A percentile compares a stretch with the other conserved stretches of the same genome.
Conservation (phyloP, 306 rosid species). For the Cucumis sativus region DNA sequence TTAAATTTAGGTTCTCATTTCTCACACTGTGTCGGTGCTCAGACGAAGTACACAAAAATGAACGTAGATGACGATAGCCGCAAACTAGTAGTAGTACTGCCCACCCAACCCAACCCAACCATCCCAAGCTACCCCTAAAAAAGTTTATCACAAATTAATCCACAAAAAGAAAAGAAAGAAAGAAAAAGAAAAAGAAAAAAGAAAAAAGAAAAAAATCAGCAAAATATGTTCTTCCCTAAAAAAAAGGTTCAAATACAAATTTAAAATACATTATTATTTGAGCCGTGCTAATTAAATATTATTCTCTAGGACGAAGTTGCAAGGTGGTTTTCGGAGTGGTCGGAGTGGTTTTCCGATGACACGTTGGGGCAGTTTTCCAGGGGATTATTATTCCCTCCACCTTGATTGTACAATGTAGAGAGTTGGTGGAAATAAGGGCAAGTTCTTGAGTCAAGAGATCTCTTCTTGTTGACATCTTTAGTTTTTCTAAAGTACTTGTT, state of each 20-base stretch:
- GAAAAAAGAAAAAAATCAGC: background rate
- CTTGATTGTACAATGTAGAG: conserved; percentile 45
- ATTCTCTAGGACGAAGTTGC: background rate
- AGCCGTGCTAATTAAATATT: background rate
- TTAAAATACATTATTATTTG: background rate
- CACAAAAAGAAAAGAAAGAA: no score
- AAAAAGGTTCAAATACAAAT: background rate
- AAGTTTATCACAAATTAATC: no score
- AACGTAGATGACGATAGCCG: background rate
- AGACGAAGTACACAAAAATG: background rate
- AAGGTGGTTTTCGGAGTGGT: background rate
- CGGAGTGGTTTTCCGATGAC: conserved; percentile 1
- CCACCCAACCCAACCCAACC: background rate
- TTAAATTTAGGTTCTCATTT: background rate
- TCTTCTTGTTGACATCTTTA: conserved; percentile 51
- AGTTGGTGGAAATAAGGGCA: conserved; percentile 83
- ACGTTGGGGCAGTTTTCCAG: conserved; percentile 11
- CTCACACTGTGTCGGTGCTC: background rate
- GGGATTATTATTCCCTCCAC: conserved; percentile 16
- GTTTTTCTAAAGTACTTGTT: conserved; percentile 87
- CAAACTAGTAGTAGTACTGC: background rate
- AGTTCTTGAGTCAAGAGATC: conserved; percentile 73
- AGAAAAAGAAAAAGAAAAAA: no score
- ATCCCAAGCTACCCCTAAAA: background rate
- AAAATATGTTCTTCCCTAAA: background rate